Base-by-base conservation (phyloP, 169 alveolate genomes). In the Eimeria maxima region DNA sequence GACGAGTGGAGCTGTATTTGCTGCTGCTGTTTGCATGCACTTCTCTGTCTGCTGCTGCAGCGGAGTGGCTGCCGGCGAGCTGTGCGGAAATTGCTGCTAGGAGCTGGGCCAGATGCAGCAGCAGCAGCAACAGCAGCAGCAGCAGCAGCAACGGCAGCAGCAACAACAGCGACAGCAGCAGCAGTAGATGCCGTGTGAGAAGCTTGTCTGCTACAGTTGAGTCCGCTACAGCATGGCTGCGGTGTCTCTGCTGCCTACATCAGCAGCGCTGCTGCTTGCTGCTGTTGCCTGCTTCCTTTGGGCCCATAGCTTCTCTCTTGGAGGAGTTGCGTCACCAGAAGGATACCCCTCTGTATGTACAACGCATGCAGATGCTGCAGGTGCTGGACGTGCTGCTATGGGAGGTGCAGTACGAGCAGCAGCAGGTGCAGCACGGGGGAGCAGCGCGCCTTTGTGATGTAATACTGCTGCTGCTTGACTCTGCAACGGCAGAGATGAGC, bases 101-200 rank as follows among this genome's bases (percentile, higher is more conserved):
- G 27, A 16, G 89, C 65, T 78, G 89, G 65, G 24, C 44, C 4
- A n/a, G 50, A 44, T 6, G 55, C 57, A 42, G 89, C 65, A 24
- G 29, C 89, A 78, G 89, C 89, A 78, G 89, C 89, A 78, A n/a
- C 65, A 78, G 89, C 89, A 11, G 89, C 47, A 44, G 84, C 47
- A 74, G 33, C 67, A 78, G 89, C 67, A 78, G 87, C 87, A 76
- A 45, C 87, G 42, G 87, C 87, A 4, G 87, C 44, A 38, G n/a
- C 87, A 76, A 60, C 87, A 76, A 60, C 87, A 76, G 27, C 87
- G 42, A 60, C 87, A 4, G 87, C 44, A 38, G 81, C 44, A 71
- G 81, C 44, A 11, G 13, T n/a, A 60, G 69, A 60, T 3, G 27
- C 69, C 24, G 38, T 63, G 42, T 11, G 38, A 18, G 74, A 63